Evolutionary conservation across 1,139 yeast species (phyloP).

Genomic region (Geotrichum fermentans): DNA sequence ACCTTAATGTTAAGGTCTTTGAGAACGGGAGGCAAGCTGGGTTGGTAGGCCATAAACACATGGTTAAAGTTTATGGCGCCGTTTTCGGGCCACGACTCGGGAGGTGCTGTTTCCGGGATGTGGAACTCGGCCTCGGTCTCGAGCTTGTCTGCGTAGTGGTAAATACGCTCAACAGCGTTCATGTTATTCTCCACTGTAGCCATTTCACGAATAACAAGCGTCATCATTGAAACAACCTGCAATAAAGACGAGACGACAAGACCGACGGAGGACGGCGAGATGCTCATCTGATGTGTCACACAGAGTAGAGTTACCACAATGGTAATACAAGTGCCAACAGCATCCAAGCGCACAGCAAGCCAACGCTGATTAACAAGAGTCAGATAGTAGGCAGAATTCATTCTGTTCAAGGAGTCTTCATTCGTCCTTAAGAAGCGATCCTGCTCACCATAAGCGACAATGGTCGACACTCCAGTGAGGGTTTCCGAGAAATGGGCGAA

Average conservation of each 20-base stretch:
- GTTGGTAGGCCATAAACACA: conserved; percentile 65
- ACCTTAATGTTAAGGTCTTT: conserved; percentile 48
- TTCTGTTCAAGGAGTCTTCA: conserved; percentile 49
- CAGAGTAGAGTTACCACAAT: conserved; percentile 54
- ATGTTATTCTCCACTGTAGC: conserved; percentile 76
- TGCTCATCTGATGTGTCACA: conserved; percentile 56
- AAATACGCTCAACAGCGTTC: conserved; percentile 81
- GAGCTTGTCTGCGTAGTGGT: conserved; percentile 63
- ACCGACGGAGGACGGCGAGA: conserved; percentile 66
- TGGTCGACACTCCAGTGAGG: conserved; percentile 64
- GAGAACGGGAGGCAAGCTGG: conserved; percentile 68
- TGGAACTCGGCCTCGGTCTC: conserved; percentile 57
- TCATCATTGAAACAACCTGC: conserved; percentile 31
- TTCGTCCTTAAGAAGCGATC: conserved; percentile 49
- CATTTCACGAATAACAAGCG: conserved; percentile 42
- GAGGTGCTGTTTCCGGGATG: conserved; percentile 49
- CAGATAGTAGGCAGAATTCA: conserved; percentile 68
- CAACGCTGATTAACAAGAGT: conserved; percentile 73
- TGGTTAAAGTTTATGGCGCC: conserved; percentile 56
- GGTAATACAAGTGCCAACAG: conserved; percentile 46
- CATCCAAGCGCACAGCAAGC: conserved; percentile 62
- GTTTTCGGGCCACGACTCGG: conserved; percentile 58
- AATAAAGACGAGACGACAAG: conserved; percentile 50
- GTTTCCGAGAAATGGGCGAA: conserved; percentile 75
- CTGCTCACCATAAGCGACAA: conserved; percentile 54